Conservation (phyloP, 208 protist species). For the Trypanosoma brucei region DNA sequence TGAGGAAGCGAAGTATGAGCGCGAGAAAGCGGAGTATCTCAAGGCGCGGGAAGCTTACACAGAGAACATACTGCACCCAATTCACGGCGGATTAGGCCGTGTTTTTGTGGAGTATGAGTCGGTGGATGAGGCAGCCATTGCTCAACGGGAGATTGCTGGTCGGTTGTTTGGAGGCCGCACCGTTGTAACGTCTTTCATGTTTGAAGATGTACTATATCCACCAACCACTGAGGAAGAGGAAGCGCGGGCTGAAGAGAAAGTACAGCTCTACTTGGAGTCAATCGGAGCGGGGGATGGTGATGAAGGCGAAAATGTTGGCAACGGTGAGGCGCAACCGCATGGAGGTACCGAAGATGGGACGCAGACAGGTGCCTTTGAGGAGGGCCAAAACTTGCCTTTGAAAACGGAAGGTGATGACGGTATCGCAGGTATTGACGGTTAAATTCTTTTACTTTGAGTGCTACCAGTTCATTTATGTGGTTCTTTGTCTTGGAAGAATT, state of each 20-base stretch:
- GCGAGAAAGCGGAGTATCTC: slow-evolving; percentile 45
- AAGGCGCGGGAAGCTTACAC: slow-evolving; percentile 52
- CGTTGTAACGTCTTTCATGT: slow-evolving; percentile 88
- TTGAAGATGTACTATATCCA: slow-evolving; percentile 66
- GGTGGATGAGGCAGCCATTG: slow-evolving; percentile 73
- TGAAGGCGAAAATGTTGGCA: slow-evolving; percentile 18
- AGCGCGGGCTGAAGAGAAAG: slow-evolving; percentile 27
- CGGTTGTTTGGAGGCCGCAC: slow-evolving; percentile 81
- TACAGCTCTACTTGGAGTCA: slow-evolving; percentile 17
- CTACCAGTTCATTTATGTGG: too few relatives aligned
- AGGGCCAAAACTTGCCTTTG: background rate
- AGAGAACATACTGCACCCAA: slow-evolving; percentile 62
- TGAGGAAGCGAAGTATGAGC: slow-evolving; percentile 41
- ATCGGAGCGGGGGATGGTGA: slow-evolving; percentile 15
- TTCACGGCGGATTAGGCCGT: slow-evolving; percentile 74
- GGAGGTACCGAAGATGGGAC: background rate
- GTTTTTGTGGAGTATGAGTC: slow-evolving; percentile 88
- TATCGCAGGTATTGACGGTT: too few relatives aligned
- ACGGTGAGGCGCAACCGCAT: background rate
- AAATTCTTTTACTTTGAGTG: too few relatives aligned
- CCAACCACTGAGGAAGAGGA: slow-evolving; percentile 21
- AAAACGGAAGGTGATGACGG: too few relatives aligned
- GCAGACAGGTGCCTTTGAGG: background rate
- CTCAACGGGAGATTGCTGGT: slow-evolving; percentile 78
- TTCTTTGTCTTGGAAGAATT: too few relatives aligned